Percentiles rank a stretch among this genome's conserved stretches.
Conservation (phyloP, 495 filamentous ascomycete genomes). For the Cairneyella variabilis region DNA sequence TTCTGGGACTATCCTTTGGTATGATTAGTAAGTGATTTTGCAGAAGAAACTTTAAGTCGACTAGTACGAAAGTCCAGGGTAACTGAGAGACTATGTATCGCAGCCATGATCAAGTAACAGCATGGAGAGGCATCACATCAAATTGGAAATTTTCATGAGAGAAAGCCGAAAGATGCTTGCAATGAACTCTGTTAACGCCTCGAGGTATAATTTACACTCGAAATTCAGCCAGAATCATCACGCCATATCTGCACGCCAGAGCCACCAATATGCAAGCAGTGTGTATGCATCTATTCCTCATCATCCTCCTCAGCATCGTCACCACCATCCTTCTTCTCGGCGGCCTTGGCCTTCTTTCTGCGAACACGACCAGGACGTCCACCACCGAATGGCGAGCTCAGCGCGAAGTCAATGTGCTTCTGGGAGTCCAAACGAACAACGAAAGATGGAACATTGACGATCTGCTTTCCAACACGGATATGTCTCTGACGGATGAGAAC, state of each 20-base stretch:
- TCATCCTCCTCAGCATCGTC: conserved; percentile 91
- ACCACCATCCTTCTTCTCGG: conserved; percentile 81
- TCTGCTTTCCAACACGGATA: conserved; percentile 99
- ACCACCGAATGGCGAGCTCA: conserved; percentile 95
- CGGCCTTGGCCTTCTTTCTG: conserved; percentile 98
- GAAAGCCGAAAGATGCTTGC: too few species aligned
- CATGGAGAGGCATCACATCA: too few species aligned
- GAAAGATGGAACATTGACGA: conserved; percentile 99
- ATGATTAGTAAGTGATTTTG: too few species aligned
- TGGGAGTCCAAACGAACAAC: conserved; percentile 99
- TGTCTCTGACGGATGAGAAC: conserved; percentile 98
- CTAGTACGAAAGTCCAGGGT: too few species aligned
- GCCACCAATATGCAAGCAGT: background rate
- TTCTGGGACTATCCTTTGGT: too few species aligned
- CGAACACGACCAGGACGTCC: conserved; percentile 93
- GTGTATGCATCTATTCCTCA: conserved; percentile 45
- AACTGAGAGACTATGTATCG: too few species aligned
- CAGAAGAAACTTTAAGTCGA: too few species aligned
- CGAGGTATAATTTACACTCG: conserved; percentile 19
- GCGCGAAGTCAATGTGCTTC: conserved; percentile 99
- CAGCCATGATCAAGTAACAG: too few species aligned
- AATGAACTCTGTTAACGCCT: conserved; percentile 15
- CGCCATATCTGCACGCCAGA: conserved; percentile 14
- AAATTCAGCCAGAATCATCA: conserved; percentile 4
- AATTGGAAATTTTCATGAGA: too few species aligned